Base-by-base conservation (phyloP, 345 rosid genomes). In the Citrus trifoliata region DNA sequence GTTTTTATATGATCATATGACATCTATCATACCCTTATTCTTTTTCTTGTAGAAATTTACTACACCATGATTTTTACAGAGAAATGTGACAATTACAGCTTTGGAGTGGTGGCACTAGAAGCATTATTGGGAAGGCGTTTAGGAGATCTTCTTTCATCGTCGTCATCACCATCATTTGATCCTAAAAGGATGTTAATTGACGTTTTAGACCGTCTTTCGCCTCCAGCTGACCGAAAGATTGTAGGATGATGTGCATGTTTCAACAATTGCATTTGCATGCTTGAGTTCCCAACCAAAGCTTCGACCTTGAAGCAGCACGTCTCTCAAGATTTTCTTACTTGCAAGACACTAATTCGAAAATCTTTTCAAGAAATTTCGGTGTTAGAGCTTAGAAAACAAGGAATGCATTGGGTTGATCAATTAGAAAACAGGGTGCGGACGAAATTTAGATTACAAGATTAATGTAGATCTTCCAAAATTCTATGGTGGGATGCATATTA, bases 41-140 rank as follows among this genome's bases (percentile, higher is more conserved):
- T 42, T 25, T 27, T 48, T 70, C 6, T 27, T 48, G 25, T 4
- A 70, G 73, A 72, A 58, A 22, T 72, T 3, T 33, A 65, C 21
- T 72, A 55, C 76, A 72, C 76, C 21, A 35, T 72, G 76, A 22
- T 22, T 37, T n/a, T 73, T 3, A 38, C 56, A 0, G 67, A 48
- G 19, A 77, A 76, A 12, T 71, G 74, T 32, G 78, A 81, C 27
- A 62, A 65, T n/a, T 81, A 81, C 66, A 76, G 78, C 25, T 67
- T 81, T 19, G 66, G 75, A 1, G 78, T 77, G 19, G 8, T 81
- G 59, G 69, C 78, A 40, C 48, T 71, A 2, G 48, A 56, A 71
- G 37, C 4, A 22, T 19, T 28, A 56, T 64, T 65, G 70, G 83
- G 80, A 30, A 76, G 19, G 2, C 83, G 76, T 66, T 74, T 74